Evolutionary conservation across 805 yeast species (phyloP).

Genomic region (Candida pini): DNA sequence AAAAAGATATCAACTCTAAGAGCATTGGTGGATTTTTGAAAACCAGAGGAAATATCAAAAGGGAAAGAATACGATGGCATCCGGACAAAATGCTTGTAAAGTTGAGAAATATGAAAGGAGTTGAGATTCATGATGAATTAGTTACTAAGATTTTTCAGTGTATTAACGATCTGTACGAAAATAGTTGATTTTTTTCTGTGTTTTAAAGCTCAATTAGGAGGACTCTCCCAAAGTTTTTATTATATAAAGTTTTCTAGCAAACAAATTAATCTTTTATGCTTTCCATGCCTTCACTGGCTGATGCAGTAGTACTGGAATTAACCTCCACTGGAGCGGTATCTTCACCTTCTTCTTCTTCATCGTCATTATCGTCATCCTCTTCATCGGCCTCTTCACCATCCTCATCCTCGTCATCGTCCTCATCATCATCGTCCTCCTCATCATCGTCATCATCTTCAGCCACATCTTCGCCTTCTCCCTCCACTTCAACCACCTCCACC

Average conservation of each 20-base stretch:
- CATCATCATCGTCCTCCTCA: conserved; percentile 22
- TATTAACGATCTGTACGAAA: conserved; percentile 35
- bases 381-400: conserved; percentile 10
- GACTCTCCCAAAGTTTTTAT: background rate
- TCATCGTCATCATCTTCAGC: conserved; percentile 16
- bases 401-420: conserved; percentile 19
- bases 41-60: conserved; percentile 25
- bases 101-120: conserved; percentile 5
- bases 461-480: conserved; percentile 26
- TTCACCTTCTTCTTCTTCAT: conserved; percentile 10
- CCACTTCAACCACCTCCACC: conserved; percentile 24
- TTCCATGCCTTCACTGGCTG: conserved; percentile 3
- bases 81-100: conserved; percentile 52
- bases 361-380: conserved; percentile 6
- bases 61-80: conserved; percentile 63
- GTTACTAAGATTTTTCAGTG: conserved; percentile 37
- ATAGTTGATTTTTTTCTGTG: too few species aligned
- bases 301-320: too few species aligned
- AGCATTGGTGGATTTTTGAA: conserved; percentile 14
- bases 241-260: background rate
- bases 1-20: conserved; percentile 10
- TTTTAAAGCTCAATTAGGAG: too few species aligned
- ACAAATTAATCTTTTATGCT: background rate
- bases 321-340: conserved; percentile 2
- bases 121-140: background rate